Evolutionary conservation across 257 asterid species (phyloP), one percentile per base, ranked within the genome.

Genomic region (Coffea canephora): DNA sequence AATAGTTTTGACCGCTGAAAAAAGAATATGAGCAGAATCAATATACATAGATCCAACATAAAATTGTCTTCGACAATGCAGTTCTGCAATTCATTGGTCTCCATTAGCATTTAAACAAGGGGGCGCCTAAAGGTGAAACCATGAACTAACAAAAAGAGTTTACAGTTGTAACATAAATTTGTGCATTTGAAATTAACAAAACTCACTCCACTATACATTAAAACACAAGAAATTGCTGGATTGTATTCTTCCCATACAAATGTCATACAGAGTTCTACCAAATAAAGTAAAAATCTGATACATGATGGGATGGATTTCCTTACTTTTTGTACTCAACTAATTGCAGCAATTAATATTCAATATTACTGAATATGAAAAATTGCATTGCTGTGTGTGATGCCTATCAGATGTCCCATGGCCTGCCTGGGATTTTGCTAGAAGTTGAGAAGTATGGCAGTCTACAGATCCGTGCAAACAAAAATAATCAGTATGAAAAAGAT

Each of bases 1-100:
- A 91, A 80, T 77, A 78, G 77, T 36, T 83, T 81, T 49, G 95
- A 90, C 87, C 88, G 71, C 91, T 88, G 88, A 79, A 82, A 84
- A 71, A 34, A 84, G 71, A 74, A 19, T 71, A 70, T 3, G 76
- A 68, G 74, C 39, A 72, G 64, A 71, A 65, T n/a, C 71, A 67
- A 12, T 45, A 82, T 23, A 52, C 10, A 71, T 59, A 74, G 72
- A 70, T 54, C 74, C 70, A n/a, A 68, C 78, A n/a, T 64, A 80
- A 39, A 39, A 39, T 39, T 39, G 5, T 39, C 43, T 39, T 39
- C 43, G 5, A 39, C 43, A 3, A 39, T 39, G 43, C 43, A 64
- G 70, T 11, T 65, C 18, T 65, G 41, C 14, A 9, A 27, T 27
- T 27, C 8, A 4, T 65, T 12, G 34, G 39, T 27, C 18, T 27